Conservation (phyloP, 1,284 basidiomycete genomes). For the Pseudozyma thailandica region DNA sequence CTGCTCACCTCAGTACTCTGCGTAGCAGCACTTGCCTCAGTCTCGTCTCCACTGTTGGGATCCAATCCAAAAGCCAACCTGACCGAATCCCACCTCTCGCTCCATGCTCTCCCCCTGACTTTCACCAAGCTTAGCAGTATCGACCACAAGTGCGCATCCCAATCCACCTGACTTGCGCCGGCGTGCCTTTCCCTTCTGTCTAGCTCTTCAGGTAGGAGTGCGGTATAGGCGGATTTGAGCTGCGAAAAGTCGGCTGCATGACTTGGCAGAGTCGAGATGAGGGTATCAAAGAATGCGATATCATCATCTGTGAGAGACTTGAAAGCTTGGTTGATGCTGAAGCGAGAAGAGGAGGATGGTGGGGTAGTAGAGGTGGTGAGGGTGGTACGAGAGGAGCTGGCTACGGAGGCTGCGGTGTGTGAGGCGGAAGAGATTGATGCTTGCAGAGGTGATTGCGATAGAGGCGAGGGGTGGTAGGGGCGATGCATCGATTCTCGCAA, state of each 20-base stretch:
- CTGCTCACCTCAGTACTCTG: slow-evolving; percentile 13
- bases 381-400: slow-evolving; percentile 28
- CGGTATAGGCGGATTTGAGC: slow-evolving; percentile 59
- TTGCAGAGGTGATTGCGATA: slow-evolving; percentile 42
- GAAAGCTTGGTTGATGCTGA: slow-evolving; percentile 45
- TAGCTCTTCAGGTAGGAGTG: slow-evolving; percentile 23
- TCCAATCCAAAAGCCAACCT: slow-evolving; percentile 61
- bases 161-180: slow-evolving; percentile 13
- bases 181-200: slow-evolving; percentile 7
- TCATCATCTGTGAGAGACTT: slow-evolving; percentile 44
- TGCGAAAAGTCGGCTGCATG: slow-evolving; percentile 58
- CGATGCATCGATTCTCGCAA: slow-evolving; percentile 27
- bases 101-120: slow-evolving; percentile 59
- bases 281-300: slow-evolving; percentile 58
- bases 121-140: slow-evolving; percentile 61
- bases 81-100: slow-evolving; percentile 64
- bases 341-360: slow-evolving; percentile 32
- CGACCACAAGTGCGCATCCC: slow-evolving; percentile 62
- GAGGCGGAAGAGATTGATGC: slow-evolving; percentile 44
- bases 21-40: slow-evolving; percentile 18
- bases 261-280: slow-evolving; percentile 43
- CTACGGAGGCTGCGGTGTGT: slow-evolving; percentile 36
- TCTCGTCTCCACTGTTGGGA: slow-evolving; percentile 41
- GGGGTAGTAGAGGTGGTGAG: slow-evolving; percentile 32
- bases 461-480: slow-evolving; percentile 41